Evolutionary conservation across 1,284 basidiomycete genomes (phyloP).

Genomic region (Ustilago loliicola): DNA sequence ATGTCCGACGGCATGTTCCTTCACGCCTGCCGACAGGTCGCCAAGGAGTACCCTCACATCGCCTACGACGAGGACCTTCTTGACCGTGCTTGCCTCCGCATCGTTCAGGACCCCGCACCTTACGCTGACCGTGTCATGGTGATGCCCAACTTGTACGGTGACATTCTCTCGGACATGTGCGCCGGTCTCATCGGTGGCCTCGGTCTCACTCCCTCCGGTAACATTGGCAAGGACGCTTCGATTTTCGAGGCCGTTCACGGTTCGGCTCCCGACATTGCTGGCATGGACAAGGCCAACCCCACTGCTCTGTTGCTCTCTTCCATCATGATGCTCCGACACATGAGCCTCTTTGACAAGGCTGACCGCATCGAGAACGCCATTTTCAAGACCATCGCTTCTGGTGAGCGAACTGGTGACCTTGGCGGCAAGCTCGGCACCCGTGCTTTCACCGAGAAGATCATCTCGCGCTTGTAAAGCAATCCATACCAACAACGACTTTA

Average conservation of each 20-base stretch:
- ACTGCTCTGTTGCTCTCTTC: conserved; percentile 94
- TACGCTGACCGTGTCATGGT: conserved; percentile 99
- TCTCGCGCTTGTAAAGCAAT: conserved; percentile 54
- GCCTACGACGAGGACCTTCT: conserved; percentile 96
- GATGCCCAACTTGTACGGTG: conserved; percentile 98
- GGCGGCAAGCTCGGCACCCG: conserved; percentile 68
- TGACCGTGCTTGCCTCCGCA: conserved; percentile 92
- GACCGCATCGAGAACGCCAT: conserved; percentile 90
- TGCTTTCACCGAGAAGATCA: conserved; percentile 64
- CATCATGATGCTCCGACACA: conserved; percentile 92
- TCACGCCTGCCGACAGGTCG: conserved; percentile 94
- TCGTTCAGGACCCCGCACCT: conserved; percentile 86
- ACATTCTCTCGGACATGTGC: conserved; percentile 99
- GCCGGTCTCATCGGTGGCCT: conserved; percentile 98
- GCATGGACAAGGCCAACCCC: conserved; percentile 90
- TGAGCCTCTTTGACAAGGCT: conserved; percentile 89
- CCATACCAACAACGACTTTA: background rate
- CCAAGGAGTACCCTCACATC: conserved; percentile 95
- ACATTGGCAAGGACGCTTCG: conserved; percentile 97
- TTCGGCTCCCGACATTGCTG: conserved; percentile 75
- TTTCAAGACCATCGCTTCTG: conserved; percentile 64
- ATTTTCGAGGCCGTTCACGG: conserved; percentile 99
- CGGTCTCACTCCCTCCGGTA: conserved; percentile 96
- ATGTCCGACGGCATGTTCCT: conserved; percentile 99
- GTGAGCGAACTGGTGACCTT: conserved; percentile 64